Conservation (phyloP, 2,329 filamentous ascomycete species). For the Conoideocrella luteorostrata region DNA sequence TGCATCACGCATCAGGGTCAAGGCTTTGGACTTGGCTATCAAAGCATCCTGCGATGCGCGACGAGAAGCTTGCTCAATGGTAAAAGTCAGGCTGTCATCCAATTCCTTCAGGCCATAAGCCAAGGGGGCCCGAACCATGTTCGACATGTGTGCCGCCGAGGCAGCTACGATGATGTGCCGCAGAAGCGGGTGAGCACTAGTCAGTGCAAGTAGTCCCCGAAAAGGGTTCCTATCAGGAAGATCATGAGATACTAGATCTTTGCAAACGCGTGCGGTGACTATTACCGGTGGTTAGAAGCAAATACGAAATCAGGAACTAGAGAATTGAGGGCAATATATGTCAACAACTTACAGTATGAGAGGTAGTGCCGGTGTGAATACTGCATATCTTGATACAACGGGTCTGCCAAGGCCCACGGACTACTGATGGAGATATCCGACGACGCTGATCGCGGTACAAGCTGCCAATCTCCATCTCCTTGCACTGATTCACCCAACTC, state of each 20-base stretch:
- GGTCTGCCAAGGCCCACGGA: slow-evolving; percentile 36
- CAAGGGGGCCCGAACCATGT: slow-evolving; percentile 29
- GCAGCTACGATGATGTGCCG: slow-evolving; percentile 42
- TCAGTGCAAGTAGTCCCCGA: slow-evolving; percentile 36
- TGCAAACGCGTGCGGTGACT: slow-evolving; percentile 46
- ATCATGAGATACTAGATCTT: slow-evolving; percentile 44
- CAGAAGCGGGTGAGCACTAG: slow-evolving; percentile 33
- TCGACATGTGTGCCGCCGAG: slow-evolving; percentile 42
- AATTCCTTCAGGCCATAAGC: slow-evolving; percentile 3
- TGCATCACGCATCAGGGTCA: slow-evolving; percentile 34
- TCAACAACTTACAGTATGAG: slow-evolving; percentile 30
- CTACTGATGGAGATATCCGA: slow-evolving; percentile 15
- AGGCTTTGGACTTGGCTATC: slow-evolving; percentile 38
- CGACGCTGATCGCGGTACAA: slow-evolving; percentile 18
- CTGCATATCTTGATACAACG: slow-evolving; percentile 47
- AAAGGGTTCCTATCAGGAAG: slow-evolving; percentile 39
- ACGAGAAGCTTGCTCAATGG: slow-evolving; percentile 16
- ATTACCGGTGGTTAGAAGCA: slow-evolving; percentile 10
- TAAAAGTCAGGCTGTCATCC: neutral
- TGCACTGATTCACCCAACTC: neutral
- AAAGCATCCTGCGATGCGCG: slow-evolving; percentile 36
- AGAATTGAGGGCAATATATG: too few species aligned
- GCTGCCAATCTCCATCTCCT: slow-evolving; percentile 18
- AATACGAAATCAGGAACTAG: too few species aligned
- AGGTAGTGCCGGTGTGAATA: slow-evolving; percentile 35